Evolutionary conservation across 352 stramenopile genomes (phyloP), one percentile per base, ranked within the genome.

Genomic region (Saprolegnia diclina): DNA sequence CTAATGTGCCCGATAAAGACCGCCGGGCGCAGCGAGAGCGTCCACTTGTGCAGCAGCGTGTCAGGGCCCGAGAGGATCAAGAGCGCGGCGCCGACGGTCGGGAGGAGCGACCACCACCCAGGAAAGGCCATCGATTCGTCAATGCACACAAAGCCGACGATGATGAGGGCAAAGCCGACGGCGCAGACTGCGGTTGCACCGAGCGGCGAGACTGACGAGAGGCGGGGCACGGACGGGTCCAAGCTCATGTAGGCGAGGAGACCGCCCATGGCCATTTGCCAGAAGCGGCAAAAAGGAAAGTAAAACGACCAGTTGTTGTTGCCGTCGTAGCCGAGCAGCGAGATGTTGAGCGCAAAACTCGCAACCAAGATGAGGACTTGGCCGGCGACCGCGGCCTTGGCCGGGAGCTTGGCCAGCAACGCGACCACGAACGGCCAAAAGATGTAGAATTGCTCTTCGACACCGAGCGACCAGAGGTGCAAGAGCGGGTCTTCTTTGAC

Each of bases 401-500:
- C 19, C 19, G 64, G 32, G 7, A 65, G 24, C 5, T 45, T 40
- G 18, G 9, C n/a, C 21, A 71, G 16, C 11, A 71, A 4, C 11
- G 64, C 16, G 1, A 53, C 46, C 4, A 71, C 24, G 9, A 71
- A 10, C 13, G 64, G 64, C 64, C 64, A 71, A 35, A 71, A 63
- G 56, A 71, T 71, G 56, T 71, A 71, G 42, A 65, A 71, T 37
- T 71, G 64, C 64, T 71, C 63, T 62, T 69, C 63, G n/a, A 69
- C 63, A 13, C 63, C 63, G 21, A 69, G 32, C 7, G 63, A 69
- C 63, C 63, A 69, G 18, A 69, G 32, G 26, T 69, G 63, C 45
- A 69, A 44, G n/a, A 69, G 32, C 22, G 63, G 63, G n/a, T 69
- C 45, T 16, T 59, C 63, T 5, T 38, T 65, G 26, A 65, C 63